A percentile compares a stretch with the other conserved stretches of the same genome.
These are phyloP conservation scores for Phylloporus sp. DNA, from an alignment of 768 basidiomycete genomes.

Conservation along the genomic window DNA sequence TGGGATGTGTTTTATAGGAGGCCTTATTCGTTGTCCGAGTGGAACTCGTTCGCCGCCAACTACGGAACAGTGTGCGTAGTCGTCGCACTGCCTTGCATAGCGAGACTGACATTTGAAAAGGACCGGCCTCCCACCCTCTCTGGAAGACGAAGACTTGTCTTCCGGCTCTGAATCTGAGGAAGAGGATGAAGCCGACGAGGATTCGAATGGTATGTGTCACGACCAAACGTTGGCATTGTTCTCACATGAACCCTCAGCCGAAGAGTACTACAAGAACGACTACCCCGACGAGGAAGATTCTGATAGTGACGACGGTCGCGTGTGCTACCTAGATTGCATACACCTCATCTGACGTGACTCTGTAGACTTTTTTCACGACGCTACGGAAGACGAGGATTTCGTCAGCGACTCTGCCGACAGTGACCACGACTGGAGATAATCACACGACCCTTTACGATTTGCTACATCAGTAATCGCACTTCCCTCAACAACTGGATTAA, in stretches of 20 bases:
- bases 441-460: slow-evolving; percentile 1
- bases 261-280: slow-evolving; percentile 82
- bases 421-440: slow-evolving; percentile 33
- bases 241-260: slow-evolving; percentile 40
- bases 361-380: slow-evolving; percentile 57
- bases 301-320: slow-evolving; percentile 39
- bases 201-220: slow-evolving; percentile 62
- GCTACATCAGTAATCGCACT: slow-evolving; percentile 15
- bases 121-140: slow-evolving; percentile 58
- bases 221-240: neutral
- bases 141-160: slow-evolving; percentile 49
- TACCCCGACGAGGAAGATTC: slow-evolving; percentile 69
- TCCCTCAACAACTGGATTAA: slow-evolving; percentile 17
- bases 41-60: slow-evolving; percentile 50
- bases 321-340: slow-evolving; percentile 3
- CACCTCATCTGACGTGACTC: neutral
- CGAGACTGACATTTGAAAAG: slow-evolving; percentile 30
- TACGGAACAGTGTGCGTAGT: slow-evolving; percentile 59
- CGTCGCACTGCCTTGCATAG: neutral
- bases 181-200: slow-evolving; percentile 76
- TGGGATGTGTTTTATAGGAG: slow-evolving; percentile 82
- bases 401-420: slow-evolving; percentile 27
- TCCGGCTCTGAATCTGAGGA: slow-evolving; percentile 61
- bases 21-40: slow-evolving; percentile 53
- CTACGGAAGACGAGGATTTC: slow-evolving; percentile 45